Evolutionary conservation across 352 stramenopile species (phyloP).

Genomic region (Phytophthora constricta): DNA sequence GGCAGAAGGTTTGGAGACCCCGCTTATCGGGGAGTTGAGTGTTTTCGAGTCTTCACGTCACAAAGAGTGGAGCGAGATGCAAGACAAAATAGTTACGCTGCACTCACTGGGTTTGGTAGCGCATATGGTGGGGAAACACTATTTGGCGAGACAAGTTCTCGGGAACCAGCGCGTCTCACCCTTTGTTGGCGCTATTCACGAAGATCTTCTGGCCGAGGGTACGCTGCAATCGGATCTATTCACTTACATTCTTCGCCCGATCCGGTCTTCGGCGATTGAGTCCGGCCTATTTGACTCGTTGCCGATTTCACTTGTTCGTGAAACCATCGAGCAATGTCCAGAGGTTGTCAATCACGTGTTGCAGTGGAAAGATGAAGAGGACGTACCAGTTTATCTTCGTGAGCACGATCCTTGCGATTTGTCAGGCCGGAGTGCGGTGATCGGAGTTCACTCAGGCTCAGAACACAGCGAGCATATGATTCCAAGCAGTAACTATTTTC

Average conservation of each 20-base stretch:
- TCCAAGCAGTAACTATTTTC: slow-evolving; percentile 36
- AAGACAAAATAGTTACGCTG: slow-evolving; percentile 55
- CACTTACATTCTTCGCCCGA: slow-evolving; percentile 80
- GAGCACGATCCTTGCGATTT: slow-evolving; percentile 33
- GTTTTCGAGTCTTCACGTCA: slow-evolving; percentile 56
- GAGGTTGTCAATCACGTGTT: slow-evolving; percentile 82
- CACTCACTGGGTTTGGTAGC: slow-evolving; percentile 65
- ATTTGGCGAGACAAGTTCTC: slow-evolving; percentile 38
- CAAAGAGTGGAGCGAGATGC: slow-evolving; percentile 60
- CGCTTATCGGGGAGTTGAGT: slow-evolving; percentile 16
- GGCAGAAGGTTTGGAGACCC: neutral
- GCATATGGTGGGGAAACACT: slow-evolving; percentile 69
- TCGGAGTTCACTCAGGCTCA: neutral
- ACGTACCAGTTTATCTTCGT: slow-evolving; percentile 58
- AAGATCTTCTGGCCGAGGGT: slow-evolving; percentile 46
- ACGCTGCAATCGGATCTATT: slow-evolving; percentile 76
- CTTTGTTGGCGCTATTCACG: slow-evolving; percentile 9
- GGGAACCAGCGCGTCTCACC: neutral
- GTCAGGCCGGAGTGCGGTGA: neutral
- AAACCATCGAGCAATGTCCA: slow-evolving; percentile 80
- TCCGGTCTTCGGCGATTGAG: slow-evolving; percentile 81
- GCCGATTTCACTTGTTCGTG: slow-evolving; percentile 73
- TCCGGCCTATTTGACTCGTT: slow-evolving; percentile 78
- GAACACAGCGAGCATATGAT: neutral
- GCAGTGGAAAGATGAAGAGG: slow-evolving; percentile 74